Percentiles rank a stretch among this genome's conserved stretches.
Conservation (phyloP, 78 protist species). For the Dictyostelium citrinum region DNA sequence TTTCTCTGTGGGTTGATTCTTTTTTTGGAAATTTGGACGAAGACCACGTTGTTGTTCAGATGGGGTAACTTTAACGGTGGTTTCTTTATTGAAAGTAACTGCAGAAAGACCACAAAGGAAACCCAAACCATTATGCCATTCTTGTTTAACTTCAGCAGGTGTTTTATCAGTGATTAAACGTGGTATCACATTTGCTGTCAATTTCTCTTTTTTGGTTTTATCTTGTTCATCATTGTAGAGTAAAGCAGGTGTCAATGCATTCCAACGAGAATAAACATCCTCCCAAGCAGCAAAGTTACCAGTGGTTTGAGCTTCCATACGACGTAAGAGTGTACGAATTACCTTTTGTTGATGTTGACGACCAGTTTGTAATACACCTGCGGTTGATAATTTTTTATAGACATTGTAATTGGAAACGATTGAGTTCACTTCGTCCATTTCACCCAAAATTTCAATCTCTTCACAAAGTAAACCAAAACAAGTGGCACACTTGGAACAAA, state of each 20-base stretch:
- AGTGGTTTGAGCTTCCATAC: conserved; percentile 57
- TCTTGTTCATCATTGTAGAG: conserved; percentile 22
- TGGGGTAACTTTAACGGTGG: neutral
- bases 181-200: neutral
- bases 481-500: conserved; percentile 73
- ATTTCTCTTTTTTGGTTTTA: neutral
- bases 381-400: conserved; percentile 66
- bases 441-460: conserved; percentile 69
- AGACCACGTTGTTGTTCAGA: neutral
- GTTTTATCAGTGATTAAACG: conserved; percentile 16
- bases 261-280: conserved; percentile 66
- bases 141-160: conserved; percentile 42
- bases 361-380: conserved; percentile 69
- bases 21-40: conserved; percentile 42
- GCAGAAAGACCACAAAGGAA: conserved; percentile 75
- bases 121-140: conserved; percentile 67
- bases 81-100: conserved; percentile 43
- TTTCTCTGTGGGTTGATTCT: neutral
- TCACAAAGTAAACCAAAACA: conserved; percentile 76
- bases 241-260: conserved; percentile 32
- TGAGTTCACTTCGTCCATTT: conserved; percentile 29
- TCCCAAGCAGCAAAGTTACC: conserved; percentile 86
- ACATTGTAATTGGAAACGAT: conserved; percentile 52
- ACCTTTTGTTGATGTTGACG: conserved; percentile 82
- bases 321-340: conserved; percentile 64